phyloP scores from a whole-genome alignment of 139 green algal species.

The Chlorella vulgaris region DNA sequence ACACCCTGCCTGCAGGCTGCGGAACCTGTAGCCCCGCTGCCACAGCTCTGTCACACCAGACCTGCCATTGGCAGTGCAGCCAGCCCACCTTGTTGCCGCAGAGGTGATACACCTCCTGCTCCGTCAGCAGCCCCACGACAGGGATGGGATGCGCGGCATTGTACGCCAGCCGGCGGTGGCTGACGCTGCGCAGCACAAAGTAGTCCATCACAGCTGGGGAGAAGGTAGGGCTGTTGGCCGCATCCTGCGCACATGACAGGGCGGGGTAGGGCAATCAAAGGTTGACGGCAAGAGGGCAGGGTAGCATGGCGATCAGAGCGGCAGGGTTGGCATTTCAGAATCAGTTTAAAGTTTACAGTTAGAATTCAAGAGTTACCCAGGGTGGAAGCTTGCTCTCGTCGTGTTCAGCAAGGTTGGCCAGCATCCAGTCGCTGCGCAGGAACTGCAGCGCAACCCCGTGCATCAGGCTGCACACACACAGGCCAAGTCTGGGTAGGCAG shows the following conservation, averaged over 20 bases:
- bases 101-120: background rate
- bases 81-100: background rate
- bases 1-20: no score
- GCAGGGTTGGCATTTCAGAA: no score
- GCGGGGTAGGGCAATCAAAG: no score
- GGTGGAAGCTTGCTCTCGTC: constrained; percentile 16
- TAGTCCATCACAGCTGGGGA: background rate
- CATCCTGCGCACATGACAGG: no score
- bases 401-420: constrained; percentile 53
- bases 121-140: background rate
- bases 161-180: background rate
- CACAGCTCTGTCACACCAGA: no score
- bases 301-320: background rate
- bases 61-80: no score
- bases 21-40: no score
- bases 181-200: constrained; percentile 9
- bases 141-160: constrained; percentile 20
- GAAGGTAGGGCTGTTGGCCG: background rate
- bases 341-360: no score
- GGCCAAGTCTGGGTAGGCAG: background rate
- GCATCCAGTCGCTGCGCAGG: constrained; percentile 54
- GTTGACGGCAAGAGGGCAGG: background rate
- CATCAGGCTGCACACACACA: constrained; percentile 45
- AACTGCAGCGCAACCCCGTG: constrained; percentile 57
- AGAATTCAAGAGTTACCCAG: no score